Conservation (phyloP, 352 stramenopile genomes). For the Plasmopara viticola region DNA sequence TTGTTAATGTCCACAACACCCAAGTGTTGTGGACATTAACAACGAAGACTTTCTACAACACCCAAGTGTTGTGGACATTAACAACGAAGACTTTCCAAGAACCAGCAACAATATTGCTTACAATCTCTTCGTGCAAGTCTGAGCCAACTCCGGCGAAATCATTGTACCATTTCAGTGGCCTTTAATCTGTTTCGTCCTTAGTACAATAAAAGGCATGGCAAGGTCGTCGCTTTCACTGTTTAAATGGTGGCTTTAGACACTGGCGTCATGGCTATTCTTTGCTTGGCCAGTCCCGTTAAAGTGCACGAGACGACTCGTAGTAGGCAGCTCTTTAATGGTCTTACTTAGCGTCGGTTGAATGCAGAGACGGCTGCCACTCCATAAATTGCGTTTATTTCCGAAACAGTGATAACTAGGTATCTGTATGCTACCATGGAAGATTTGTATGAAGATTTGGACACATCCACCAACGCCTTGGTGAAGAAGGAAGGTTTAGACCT, state of each 20-base stretch:
- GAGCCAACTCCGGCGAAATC: slow-evolving; percentile 47
- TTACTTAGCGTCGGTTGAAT: slow-evolving; percentile 30
- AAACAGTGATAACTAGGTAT: background rate
- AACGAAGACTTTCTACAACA: no score
- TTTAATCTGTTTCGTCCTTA: slow-evolving; percentile 78
- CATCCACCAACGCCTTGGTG: slow-evolving; percentile 56
- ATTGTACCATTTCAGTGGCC: slow-evolving; percentile 77
- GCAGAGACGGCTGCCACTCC: slow-evolving; percentile 5
- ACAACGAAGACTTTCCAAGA: no score
- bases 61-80: no score
- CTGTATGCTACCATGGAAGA: slow-evolving; percentile 31
- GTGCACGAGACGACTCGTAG: slow-evolving; percentile 65
- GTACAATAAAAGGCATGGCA: slow-evolving; percentile 82
- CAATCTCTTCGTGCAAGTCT: no score
- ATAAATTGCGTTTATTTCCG: slow-evolving; percentile 14
- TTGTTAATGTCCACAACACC: slow-evolving; percentile 67
- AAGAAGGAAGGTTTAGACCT: slow-evolving; percentile 57
- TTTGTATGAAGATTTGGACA: slow-evolving; percentile 79
- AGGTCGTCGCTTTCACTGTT: slow-evolving; percentile 59
- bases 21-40: no score
- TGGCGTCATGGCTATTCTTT: slow-evolving; percentile 31
- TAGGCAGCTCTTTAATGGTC: slow-evolving; percentile 65
- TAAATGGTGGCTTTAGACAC: slow-evolving; percentile 57
- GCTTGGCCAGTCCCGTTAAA: slow-evolving; percentile 37
- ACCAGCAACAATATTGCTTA: no score